Base-by-base conservation (phyloP, 2,329 filamentous ascomycete species). In the Colletotrichum melonis region DNA sequence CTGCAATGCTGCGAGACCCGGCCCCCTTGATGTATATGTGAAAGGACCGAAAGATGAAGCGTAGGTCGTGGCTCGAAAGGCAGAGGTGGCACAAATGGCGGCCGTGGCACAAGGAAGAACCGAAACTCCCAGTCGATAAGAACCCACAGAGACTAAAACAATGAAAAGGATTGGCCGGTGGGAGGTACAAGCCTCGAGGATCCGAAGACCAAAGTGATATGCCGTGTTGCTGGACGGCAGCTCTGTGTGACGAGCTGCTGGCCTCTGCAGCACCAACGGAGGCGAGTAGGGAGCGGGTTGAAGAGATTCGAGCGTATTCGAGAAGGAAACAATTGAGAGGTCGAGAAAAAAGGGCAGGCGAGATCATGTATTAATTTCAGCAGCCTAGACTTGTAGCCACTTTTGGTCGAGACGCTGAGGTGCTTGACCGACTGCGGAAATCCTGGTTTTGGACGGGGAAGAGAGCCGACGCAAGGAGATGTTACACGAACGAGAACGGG, bases 301-400 rank as follows among this genome's bases (percentile, higher is more conserved):
- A 3, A 30, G 24, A 22, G 42, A 22, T 32, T 7, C 28, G 52
- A 62, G 22, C 38, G 32, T 57, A 3, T 22, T 59, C 30, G 52
- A 63, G 30, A 16, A 64, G 42, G 46, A 38, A 22, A 42, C 22
- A n/a, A 55, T 12, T 9, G 52, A 35, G 32, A 32, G 26, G 57
- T 30, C 28, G 30, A 16, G 35, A 52, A 32, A 32, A 49, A 56
- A 54, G 26, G 30, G 62, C 35, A 67, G 64, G 62, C 46, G 46
- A 69, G 46, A 56, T 32, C 59, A 56, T 62, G 65, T 74, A 73
- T 74, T 63, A 69, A 73, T 74, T 46, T 68, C 52, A 42, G 63
- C 60, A 65, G 60, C 56, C 64, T 60, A 73, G 64, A 69, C 58
- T 64, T n/a, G 49, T 69, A 65, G 69, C 64, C 60, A 56, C 38